Base-by-base conservation (phyloP, 2,329 filamentous ascomycete genomes). In the Ophiostoma ulmi region DNA sequence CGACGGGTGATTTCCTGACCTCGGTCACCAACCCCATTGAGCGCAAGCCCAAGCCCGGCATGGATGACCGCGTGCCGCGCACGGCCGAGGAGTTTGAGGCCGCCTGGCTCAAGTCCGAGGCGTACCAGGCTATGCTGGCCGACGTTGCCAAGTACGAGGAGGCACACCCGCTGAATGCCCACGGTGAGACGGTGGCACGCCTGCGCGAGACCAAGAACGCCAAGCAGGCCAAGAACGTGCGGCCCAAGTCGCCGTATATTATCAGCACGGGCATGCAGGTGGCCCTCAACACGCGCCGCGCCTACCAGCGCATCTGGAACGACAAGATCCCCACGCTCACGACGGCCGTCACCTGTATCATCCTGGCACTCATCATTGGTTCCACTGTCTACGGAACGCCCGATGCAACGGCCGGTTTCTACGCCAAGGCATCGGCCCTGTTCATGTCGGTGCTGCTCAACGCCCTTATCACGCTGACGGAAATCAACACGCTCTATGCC, bases 401-500 rank as follows among this genome's bases (percentile, higher is more conserved):
- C 52, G 67, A 74, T 36, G 72, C 73, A 4, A 74, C 71, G 0
- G 78, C 78, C 1, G 90, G 88, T 70, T 74, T 74, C 70, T 74
- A 69, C 35, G 86, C 88, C 76, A 88, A 93, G 73, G 91, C 91
- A 73, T 90, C 91, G 52, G 84, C 96, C 22, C 83, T 97, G 68
- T 97, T 96, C 86, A 95, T 96, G 78, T 91, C 92, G 74, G 88
- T 93, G 76, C 83, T 97, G 73, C 88, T 95, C 82, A 96, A 94
- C 79, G 92, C 92, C 55, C 94, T 95, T 76, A 86, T 89, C 74
- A 91, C 88, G 78, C 90, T 91, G 69, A 85, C 94, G 52, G 92
- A 95, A 84, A 95, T 97, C 78, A 80, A 95, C 61, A 93, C 91
- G 0, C 85, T 97, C 8, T 97, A 95, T 77, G 87, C 91, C 1